Base-by-base conservation (phyloP, 805 yeast genomes). In the Wickerhamomyces xylosicus region DNA sequence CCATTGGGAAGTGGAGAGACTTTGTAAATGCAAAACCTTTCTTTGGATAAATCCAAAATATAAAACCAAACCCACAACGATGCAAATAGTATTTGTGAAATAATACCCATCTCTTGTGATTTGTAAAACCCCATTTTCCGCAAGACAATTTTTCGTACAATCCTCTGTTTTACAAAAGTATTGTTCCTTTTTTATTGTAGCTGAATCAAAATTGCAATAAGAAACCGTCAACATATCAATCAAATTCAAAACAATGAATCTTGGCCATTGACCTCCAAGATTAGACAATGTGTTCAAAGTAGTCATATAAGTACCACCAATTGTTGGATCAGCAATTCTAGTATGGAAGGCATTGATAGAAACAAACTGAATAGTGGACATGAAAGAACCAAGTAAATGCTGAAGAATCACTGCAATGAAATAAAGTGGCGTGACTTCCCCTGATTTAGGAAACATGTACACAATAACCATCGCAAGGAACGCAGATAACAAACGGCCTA, bases 251-350 rank as follows among this genome's bases (percentile, higher is more conserved):
- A 90, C 79, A 25, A 92, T 64, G n/a, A 85, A 64, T 39, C 86
- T 71, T 2, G 98, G 98, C 98, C 98, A 92, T 34, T 94, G 92
- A 10, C 98, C 98, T 19, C 98, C 98, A 41, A 90, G 69, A 57
- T 92, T 92, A 33, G 94, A 77, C 36, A 92, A 66, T 0, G 98
- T 92, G 59, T 92, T 92, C 42, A 92, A 66, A 1, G 95, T 79
- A 0, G 98, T 92, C 97, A 92, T 90, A 58, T 92, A 92, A 0
- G 98, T 92, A 2, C 98, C 98, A 15, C 98, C 98, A 50, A 92
- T 85, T 16, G 78, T 62, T 0, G 98, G 97, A 56, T 92, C 98
- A 2, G 98, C 95, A 39, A 92, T 84, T 49, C 80, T 78, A 3
- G 97, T 90, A 61, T 90, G 97, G 68, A 92, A 92, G 0, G 97